These are phyloP conservation scores for Violaceomyces palustris DNA, from an alignment of 1,284 basidiomycete species.

Conservation along the genomic window DNA sequence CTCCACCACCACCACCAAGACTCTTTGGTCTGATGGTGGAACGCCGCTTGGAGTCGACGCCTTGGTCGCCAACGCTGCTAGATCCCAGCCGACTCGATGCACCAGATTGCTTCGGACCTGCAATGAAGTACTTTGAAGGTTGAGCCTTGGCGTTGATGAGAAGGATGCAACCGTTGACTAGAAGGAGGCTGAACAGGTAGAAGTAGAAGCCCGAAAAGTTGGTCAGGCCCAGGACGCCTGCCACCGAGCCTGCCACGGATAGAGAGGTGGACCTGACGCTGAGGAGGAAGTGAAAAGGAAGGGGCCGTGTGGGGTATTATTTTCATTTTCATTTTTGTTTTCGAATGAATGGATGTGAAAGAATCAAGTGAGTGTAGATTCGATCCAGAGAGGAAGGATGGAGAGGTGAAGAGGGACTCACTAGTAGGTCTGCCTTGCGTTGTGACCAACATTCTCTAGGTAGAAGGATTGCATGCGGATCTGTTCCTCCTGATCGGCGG, in stretches of 20 bases:
- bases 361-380: too few relatives aligned
- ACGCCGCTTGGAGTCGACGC: too few relatives aligned
- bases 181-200: constrained; percentile 33
- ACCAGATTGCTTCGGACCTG: too few relatives aligned
- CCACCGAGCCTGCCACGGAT: constrained; percentile 39
- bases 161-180: constrained; percentile 35
- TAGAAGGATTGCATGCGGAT: constrained; percentile 35
- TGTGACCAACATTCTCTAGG: constrained; percentile 39
- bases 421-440: constrained; percentile 43
- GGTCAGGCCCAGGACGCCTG: constrained; percentile 46
- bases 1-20: too few relatives aligned
- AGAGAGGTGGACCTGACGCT: constrained; percentile 44
- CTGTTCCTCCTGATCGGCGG: constrained; percentile 4
- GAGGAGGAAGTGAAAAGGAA: not conserved
- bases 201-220: constrained; percentile 46
- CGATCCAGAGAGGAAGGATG: not conserved
- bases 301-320: not conserved
- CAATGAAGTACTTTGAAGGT: too few relatives aligned
- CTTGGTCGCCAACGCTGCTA: too few relatives aligned
- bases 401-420: constrained; percentile 10
- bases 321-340: not conserved
- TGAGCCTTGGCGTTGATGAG: constrained; percentile 27
- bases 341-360: too few relatives aligned
- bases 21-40: too few relatives aligned
- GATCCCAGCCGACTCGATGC: too few relatives aligned